Evolutionary conservation across 345 rosid species (phyloP).

Genomic region (Geranium brycei): DNA sequence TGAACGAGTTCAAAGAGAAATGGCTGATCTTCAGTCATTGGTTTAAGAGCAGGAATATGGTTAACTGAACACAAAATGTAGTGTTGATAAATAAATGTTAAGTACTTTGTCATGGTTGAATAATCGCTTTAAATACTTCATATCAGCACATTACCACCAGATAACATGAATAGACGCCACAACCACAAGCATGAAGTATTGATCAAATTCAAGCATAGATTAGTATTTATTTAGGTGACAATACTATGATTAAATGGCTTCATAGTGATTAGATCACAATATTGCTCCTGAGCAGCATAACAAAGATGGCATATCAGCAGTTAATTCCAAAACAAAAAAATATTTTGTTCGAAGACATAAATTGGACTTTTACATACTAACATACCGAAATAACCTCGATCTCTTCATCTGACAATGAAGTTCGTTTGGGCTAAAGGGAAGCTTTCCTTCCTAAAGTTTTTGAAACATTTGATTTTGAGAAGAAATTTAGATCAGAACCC

Average conservation of each 20-base stretch:
- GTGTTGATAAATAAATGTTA: background rate
- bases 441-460: conserved; percentile 62
- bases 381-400: conserved; percentile 42
- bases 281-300: background rate
- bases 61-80: no score
- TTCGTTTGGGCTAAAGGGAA: conserved; percentile 75
- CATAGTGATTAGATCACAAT: background rate
- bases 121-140: background rate
- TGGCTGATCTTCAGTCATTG: background rate
- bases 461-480: conserved; percentile 38
- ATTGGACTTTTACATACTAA: conserved; percentile 34
- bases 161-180: background rate
- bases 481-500: conserved; percentile 35
- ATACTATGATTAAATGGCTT: background rate
- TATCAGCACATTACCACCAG: background rate
- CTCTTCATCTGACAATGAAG: conserved; percentile 64
- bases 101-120: background rate
- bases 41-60: background rate
- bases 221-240: background rate
- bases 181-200: background rate
- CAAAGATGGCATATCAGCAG: background rate
- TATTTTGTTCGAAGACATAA: background rate
- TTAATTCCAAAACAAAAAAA: background rate
- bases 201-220: background rate
- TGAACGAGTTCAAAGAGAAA: background rate